Percentiles rank a stretch among this genome's conserved stretches.
Conservation (phyloP, 2,329 filamentous ascomycete genomes). For the Aspergillus thermomutatus region DNA sequence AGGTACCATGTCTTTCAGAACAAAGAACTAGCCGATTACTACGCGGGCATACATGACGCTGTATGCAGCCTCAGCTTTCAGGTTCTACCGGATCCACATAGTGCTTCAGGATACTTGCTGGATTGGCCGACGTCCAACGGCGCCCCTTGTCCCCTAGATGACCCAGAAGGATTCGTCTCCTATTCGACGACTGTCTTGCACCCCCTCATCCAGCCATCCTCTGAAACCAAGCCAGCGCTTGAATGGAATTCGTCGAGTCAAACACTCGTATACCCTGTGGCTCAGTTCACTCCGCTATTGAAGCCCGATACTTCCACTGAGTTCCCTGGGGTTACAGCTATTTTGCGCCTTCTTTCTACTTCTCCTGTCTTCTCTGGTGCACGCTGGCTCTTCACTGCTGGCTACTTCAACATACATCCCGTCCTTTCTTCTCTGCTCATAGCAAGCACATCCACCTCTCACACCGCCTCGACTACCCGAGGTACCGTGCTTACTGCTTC, state of each 20-base stretch:
- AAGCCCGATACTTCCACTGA: conserved; percentile 81
- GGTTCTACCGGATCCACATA: conserved; percentile 57
- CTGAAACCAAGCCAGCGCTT: conserved; percentile 29
- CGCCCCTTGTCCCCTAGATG: conserved; percentile 69
- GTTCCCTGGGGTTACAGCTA: conserved; percentile 71
- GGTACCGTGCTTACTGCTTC: conserved; percentile 90
- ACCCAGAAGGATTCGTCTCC: conserved; percentile 66
- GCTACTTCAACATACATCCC: conserved; percentile 96
- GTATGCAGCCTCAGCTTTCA: conserved; percentile 79
- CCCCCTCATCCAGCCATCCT: conserved; percentile 59
- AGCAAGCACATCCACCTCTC: conserved; percentile 53
- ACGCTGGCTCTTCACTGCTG: conserved; percentile 93
- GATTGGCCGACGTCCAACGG: conserved; percentile 74
- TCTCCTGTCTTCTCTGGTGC: conserved; percentile 62
- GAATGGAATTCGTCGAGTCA: conserved; percentile 45
- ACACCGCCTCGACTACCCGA: conserved; percentile 37
- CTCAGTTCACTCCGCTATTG: conserved; percentile 84
- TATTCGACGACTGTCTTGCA: conserved; percentile 65
- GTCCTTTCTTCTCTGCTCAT: conserved; percentile 77
- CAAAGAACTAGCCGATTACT: conserved; percentile 76
- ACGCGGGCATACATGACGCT: conserved; percentile 69
- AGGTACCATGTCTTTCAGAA: conserved; percentile 89
- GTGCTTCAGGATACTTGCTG: conserved; percentile 49
- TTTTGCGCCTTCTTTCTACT: conserved; percentile 65
- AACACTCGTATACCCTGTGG: conserved; percentile 79